These are phyloP conservation scores for Tetrahymena elliotti DNA, from an alignment of 73 alveolate species.

Conservation along the genomic window DNA sequence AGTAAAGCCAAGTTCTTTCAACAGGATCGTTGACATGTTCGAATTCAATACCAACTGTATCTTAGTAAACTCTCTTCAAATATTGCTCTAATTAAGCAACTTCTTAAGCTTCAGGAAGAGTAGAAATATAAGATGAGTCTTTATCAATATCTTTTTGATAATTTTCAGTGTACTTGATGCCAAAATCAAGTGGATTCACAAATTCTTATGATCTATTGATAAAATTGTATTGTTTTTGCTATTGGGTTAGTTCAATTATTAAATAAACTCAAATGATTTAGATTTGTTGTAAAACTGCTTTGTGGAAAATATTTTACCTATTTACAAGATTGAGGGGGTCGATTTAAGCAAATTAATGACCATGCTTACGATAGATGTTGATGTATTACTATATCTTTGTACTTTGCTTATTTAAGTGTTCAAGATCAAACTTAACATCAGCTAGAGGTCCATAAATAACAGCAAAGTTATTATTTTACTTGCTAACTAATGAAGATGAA, in stretches of 20 bases:
- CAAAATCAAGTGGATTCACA: background rate
- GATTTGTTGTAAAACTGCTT: background rate
- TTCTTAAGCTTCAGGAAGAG: background rate
- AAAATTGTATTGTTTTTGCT: background rate
- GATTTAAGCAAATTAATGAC: background rate
- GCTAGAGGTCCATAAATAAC: background rate
- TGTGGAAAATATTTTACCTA: background rate
- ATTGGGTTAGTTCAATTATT: background rate
- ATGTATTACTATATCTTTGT: background rate
- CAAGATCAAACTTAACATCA: background rate
- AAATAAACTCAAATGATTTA: background rate
- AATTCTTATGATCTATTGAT: background rate
- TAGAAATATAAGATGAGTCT: background rate
- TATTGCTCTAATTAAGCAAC: constrained; percentile 43
- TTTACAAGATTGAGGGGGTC: background rate
- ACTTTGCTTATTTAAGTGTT: background rate
- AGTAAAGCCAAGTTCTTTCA: constrained; percentile 71
- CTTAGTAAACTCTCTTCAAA: constrained; percentile 48
- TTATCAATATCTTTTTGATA: background rate
- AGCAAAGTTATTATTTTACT: background rate
- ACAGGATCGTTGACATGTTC: constrained; percentile 60
- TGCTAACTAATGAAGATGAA: background rate
- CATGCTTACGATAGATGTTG: background rate
- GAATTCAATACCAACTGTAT: constrained; percentile 68
- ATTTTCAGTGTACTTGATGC: background rate